A percentile compares a stretch with the other conserved stretches of the same genome.
These are phyloP conservation scores for Acacia pycnantha DNA, from an alignment of 331 rosid species.

Conservation along the genomic window DNA sequence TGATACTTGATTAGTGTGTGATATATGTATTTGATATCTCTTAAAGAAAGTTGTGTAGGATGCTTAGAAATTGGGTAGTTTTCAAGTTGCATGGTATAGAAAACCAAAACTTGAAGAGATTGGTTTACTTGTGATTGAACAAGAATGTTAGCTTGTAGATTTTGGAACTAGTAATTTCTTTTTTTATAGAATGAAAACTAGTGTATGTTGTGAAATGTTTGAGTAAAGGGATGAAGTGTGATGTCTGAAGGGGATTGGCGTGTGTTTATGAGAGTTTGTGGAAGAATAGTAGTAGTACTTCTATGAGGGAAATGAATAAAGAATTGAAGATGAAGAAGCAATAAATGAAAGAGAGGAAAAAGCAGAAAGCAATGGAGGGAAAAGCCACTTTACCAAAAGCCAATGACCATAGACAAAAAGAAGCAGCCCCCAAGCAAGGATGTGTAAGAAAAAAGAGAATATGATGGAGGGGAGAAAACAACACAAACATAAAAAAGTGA, in stretches of 20 bases:
- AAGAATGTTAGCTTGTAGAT: not conserved
- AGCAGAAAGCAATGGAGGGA: not conserved
- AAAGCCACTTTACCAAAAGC: conserved; percentile 6
- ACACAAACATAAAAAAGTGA: not conserved
- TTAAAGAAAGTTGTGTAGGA: too few species aligned
- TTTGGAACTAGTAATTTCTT: not conserved
- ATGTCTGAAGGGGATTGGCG: not conserved
- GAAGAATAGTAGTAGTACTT: not conserved
- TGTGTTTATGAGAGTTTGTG: not conserved
- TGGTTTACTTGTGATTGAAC: not conserved
- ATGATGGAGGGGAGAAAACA: not conserved
- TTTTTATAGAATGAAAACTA: not conserved
- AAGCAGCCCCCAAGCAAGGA: not conserved
- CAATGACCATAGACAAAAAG: not conserved
- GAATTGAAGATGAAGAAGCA: not conserved
- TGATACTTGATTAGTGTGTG: too few species aligned
- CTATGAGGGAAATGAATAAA: not conserved
- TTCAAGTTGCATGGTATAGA: not conserved
- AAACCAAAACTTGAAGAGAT: not conserved
- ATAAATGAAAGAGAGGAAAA: not conserved
- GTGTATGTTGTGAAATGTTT: not conserved
- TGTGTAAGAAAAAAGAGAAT: not conserved
- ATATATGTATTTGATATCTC: too few species aligned
- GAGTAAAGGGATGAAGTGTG: not conserved
- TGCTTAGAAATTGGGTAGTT: too few species aligned